phyloP scores from a whole-genome alignment of 768 basidiomycete genomes.

The Lentinula raphanica region DNA sequence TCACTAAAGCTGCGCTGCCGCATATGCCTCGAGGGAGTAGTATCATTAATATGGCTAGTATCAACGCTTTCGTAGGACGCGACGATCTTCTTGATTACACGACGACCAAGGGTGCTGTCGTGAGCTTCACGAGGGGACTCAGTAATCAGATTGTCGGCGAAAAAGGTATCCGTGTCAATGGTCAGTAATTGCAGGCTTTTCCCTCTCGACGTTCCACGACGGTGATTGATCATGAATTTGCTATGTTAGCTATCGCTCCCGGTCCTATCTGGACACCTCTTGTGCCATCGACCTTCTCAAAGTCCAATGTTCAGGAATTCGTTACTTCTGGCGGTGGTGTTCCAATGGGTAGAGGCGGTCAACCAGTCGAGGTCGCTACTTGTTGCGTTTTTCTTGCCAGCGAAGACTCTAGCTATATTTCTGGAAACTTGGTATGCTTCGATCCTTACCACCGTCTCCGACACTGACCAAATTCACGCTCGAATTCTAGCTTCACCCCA shows the following conservation, averaged over 20 bases:
- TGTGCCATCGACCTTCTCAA: conserved; percentile 30
- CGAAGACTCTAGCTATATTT: conserved; percentile 7
- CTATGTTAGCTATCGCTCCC: conserved; percentile 14
- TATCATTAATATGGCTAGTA: conserved; percentile 39
- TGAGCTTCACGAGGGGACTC: conserved; percentile 41
- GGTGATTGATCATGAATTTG: background rate
- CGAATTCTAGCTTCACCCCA: background rate
- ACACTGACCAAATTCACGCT: background rate
- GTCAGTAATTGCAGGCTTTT: too few relatives aligned
- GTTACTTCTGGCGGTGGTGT: conserved; percentile 16
- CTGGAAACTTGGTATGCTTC: background rate
- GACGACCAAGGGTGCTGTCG: conserved; percentile 48
- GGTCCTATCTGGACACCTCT: conserved; percentile 48
- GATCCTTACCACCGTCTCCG: background rate
- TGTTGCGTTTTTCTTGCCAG: conserved; percentile 33
- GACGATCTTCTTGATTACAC: conserved; percentile 50
- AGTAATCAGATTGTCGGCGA: conserved; percentile 47
- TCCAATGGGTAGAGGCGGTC: conserved; percentile 44
- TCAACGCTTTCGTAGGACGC: conserved; percentile 34
- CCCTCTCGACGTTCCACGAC: too few relatives aligned
- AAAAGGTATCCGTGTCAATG: conserved; percentile 43
- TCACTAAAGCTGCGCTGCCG: conserved; percentile 40
- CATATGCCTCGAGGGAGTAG: conserved; percentile 30
- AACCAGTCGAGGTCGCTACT: conserved; percentile 47
- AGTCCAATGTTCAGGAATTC: conserved; percentile 26